Conservation (phyloP, 163 green algal genomes). For the Chlamydomonas reinhardtii region DNA sequence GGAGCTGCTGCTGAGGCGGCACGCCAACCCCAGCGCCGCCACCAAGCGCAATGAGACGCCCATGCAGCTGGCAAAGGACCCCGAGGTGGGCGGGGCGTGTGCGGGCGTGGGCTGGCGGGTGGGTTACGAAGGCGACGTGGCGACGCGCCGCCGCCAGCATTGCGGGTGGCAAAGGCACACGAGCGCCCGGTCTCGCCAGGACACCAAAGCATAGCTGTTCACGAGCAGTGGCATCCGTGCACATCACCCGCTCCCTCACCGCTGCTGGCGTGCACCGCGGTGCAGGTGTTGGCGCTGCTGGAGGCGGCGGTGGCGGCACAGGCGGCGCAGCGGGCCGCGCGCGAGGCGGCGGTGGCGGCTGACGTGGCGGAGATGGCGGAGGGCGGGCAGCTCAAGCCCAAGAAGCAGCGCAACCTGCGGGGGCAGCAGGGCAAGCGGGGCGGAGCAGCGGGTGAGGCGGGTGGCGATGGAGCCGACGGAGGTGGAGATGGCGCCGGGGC, state of each 20-base stretch:
- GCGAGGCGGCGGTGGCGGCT: not conserved
- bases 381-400: not conserved
- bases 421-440: not conserved
- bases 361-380: not conserved
- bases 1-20: slow-evolving; percentile 69
- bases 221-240: too few relatives aligned
- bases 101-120: not conserved
- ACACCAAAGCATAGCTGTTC: too few relatives aligned
- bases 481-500: not conserved
- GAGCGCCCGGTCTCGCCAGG: too few relatives aligned
- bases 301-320: slow-evolving; percentile 4
- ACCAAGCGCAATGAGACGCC: slow-evolving; percentile 71
- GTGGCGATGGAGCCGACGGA: not conserved
- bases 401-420: slow-evolving; percentile 40
- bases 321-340: not conserved
- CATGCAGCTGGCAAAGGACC: slow-evolving; percentile 60
- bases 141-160: too few relatives aligned
- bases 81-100: slow-evolving; percentile 6
- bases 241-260: too few relatives aligned
- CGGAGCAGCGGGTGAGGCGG: not conserved
- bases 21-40: slow-evolving; percentile 68
- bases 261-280: too few relatives aligned
- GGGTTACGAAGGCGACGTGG: too few relatives aligned
- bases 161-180: too few relatives aligned
- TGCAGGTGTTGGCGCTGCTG: slow-evolving; percentile 11